These are phyloP conservation scores for Wickerhamiella kazuoi DNA, from an alignment of 805 yeast genomes.

Conservation along the genomic window DNA sequence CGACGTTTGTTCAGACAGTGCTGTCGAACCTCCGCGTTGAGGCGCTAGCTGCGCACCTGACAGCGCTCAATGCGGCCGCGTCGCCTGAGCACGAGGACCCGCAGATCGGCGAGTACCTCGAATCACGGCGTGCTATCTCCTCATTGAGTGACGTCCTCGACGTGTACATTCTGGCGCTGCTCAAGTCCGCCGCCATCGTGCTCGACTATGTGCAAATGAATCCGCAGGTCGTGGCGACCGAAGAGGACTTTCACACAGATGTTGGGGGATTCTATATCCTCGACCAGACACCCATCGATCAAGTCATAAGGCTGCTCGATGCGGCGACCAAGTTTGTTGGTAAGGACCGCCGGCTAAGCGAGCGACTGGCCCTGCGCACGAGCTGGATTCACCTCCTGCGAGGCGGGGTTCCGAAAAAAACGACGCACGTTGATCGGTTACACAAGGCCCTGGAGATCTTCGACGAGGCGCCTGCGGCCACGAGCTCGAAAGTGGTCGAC, in stretches of 20 bases:
- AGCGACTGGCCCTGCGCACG: conserved; percentile 17
- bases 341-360: conserved; percentile 41
- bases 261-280: conserved; percentile 37
- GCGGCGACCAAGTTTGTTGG: conserved; percentile 29
- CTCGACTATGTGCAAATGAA: conserved; percentile 11
- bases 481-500: not conserved
- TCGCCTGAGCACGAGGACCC: not conserved
- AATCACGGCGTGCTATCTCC: conserved; percentile 1
- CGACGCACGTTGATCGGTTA: conserved; percentile 7
- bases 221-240: conserved; percentile 16
- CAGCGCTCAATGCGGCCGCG: conserved; percentile 1
- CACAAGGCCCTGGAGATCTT: conserved; percentile 3
- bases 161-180: conserved; percentile 14
- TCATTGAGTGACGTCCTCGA: conserved; percentile 12
- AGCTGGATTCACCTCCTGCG: conserved; percentile 14
- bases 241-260: conserved; percentile 25
- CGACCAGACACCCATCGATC: conserved; percentile 10
- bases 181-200: conserved; percentile 10
- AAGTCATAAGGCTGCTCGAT: conserved; percentile 25
- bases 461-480: not conserved
- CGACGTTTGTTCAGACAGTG: conserved; percentile 59
- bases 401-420: conserved; percentile 7
- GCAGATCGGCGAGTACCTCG: conserved; percentile 1
- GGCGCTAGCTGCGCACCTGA: conserved; percentile 26
- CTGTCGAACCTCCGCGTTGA: conserved; percentile 62